phyloP scores from a whole-genome alignment of 345 rosid genomes.

The Excoecaria cochinchinensis region DNA sequence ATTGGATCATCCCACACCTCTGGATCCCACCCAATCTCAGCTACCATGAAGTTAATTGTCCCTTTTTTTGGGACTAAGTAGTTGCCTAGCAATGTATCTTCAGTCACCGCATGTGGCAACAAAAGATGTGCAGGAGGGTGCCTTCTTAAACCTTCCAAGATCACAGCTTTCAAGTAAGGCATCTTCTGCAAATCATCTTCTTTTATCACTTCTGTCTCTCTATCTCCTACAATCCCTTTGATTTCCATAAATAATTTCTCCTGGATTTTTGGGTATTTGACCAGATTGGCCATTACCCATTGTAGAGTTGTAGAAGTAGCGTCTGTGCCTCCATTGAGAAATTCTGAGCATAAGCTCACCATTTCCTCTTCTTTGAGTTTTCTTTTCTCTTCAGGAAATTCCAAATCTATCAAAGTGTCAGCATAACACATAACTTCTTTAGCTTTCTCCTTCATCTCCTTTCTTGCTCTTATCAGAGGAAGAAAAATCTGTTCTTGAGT shows the following conservation, averaged over 20 bases:
- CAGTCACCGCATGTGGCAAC: slow-evolving; percentile 21
- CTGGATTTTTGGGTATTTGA: slow-evolving; percentile 16
- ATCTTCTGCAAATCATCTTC: slow-evolving; percentile 15
- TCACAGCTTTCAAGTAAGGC: slow-evolving; percentile 18
- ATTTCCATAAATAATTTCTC: slow-evolving; percentile 15
- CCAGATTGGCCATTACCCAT: slow-evolving; percentile 22
- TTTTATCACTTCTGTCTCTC: not conserved
- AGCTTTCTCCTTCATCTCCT: slow-evolving; percentile 3
- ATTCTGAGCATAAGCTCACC: slow-evolving; percentile 11
- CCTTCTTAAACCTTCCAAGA: slow-evolving; percentile 21
- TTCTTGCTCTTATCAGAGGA: slow-evolving; percentile 19
- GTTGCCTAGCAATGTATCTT: not conserved
- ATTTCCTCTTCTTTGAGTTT: slow-evolving; percentile 16
- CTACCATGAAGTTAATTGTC: slow-evolving; percentile 7
- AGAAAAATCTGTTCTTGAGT: slow-evolving; percentile 3
- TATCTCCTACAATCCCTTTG: slow-evolving; percentile 10
- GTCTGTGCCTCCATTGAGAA: slow-evolving; percentile 9
- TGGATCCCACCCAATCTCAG: slow-evolving; percentile 17
- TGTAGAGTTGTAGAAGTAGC: slow-evolving; percentile 9
- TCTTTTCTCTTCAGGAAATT: slow-evolving; percentile 18
- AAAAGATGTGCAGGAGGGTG: slow-evolving; percentile 19
- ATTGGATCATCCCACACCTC: slow-evolving; percentile 25
- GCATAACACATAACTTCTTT: not conserved
- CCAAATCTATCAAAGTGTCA: slow-evolving; percentile 15
- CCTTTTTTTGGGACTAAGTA: slow-evolving; percentile 5